Conservation (phyloP, 225 moss, liverwort and hornwort species). For the Marchantia polymorpha region DNA sequence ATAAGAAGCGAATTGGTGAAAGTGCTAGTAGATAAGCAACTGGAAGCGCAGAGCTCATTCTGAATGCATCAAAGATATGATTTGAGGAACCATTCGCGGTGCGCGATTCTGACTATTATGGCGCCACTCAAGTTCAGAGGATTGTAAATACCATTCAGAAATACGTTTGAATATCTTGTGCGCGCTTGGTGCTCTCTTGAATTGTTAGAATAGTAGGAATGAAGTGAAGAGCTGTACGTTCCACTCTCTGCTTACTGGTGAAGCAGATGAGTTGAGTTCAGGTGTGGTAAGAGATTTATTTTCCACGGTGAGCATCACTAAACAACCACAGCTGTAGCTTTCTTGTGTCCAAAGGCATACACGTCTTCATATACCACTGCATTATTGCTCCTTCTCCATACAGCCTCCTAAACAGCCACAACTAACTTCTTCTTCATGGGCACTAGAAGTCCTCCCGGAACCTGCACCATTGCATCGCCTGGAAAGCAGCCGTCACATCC, state of each 20-base stretch:
- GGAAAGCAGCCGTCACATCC: conserved; percentile 9
- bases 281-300: conserved; percentile 1
- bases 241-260: neutral
- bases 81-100: conserved; percentile 47
- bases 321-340: neutral
- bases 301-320: conserved; percentile 25
- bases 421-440: neutral
- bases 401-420: conserved; percentile 28
- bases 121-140: conserved; percentile 37
- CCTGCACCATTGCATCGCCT: conserved; percentile 7
- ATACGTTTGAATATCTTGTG: conserved; percentile 18
- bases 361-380: conserved; percentile 33
- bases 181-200: conserved; percentile 31
- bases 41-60: neutral
- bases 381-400: conserved; percentile 16
- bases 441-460: neutral
- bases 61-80: conserved; percentile 18
- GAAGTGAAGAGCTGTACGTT: neutral
- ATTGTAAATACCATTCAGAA: conserved; percentile 40
- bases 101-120: conserved; percentile 32
- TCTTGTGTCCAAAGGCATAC: conserved; percentile 47
- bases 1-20: neutral
- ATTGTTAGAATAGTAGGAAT: neutral
- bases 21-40: neutral
- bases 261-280: neutral